These are phyloP conservation scores for Tricholoma terreum DNA, from an alignment of 768 basidiomycete genomes.

Conservation along the genomic window DNA sequence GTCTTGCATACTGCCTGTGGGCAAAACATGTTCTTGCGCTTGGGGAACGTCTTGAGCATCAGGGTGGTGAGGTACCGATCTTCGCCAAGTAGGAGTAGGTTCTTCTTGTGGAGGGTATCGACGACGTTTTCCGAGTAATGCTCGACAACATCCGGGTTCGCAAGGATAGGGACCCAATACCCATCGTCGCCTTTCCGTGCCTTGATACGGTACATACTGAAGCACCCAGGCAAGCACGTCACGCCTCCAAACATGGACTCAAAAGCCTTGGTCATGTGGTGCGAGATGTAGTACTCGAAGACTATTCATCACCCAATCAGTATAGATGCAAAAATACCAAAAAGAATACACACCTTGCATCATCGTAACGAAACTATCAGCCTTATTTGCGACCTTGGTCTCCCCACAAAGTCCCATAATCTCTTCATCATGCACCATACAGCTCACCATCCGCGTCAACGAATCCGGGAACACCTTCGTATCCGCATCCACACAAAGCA, in stretches of 20 bases:
- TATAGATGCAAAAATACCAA: not conserved
- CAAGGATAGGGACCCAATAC: conserved; percentile 98
- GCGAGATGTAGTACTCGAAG: conserved; percentile 99
- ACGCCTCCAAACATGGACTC: conserved; percentile 99
- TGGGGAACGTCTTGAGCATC: conserved; percentile 98
- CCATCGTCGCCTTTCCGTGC: conserved; percentile 95
- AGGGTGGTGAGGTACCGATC: conserved; percentile 99
- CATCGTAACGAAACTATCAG: conserved; percentile 98
- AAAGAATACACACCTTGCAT: conserved; percentile 84
- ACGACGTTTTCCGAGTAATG: conserved; percentile 99
- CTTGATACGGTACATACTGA: conserved; percentile 99
- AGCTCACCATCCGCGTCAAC: conserved; percentile 90
- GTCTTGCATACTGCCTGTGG: conserved; percentile 99
- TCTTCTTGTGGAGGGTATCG: conserved; percentile 99
- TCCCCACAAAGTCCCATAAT: conserved; percentile 99
- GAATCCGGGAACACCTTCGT: conserved; percentile 99
- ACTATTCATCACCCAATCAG: conserved; percentile 49
- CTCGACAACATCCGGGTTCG: conserved; percentile 97
- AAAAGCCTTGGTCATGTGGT: conserved; percentile 98
- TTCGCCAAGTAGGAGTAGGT: conserved; percentile 92
- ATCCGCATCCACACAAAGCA: conserved; percentile 95
- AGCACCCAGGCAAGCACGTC: conserved; percentile 98
- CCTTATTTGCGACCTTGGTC: conserved; percentile 99
- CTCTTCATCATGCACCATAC: conserved; percentile 95
- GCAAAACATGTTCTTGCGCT: conserved; percentile 98